Conservation (phyloP, 2,329 filamentous ascomycete species). For the Curvularia hawaiiensis region DNA sequence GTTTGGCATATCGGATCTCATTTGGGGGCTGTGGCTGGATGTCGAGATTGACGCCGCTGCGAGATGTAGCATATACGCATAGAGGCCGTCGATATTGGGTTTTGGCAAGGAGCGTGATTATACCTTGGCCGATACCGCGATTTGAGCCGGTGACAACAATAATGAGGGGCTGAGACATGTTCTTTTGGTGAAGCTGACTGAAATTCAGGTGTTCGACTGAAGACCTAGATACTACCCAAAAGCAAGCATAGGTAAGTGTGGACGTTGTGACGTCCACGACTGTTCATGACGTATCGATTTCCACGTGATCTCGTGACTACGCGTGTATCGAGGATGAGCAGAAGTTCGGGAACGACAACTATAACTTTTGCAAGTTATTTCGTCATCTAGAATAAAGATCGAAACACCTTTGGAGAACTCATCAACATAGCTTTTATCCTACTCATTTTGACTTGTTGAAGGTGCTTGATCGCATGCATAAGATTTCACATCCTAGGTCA, state of each 20-base stretch:
- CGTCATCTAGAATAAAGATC: too few relatives aligned
- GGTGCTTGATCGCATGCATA: neutral
- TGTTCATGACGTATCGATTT: constrained; percentile 10
- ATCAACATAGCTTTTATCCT: neutral
- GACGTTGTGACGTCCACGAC: constrained; percentile 9
- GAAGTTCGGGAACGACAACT: neutral
- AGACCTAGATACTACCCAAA: neutral
- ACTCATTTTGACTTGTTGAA: neutral
- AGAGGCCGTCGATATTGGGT: constrained; percentile 19
- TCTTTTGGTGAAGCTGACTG: neutral
- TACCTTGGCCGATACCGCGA: constrained; percentile 31
- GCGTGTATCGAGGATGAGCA: neutral
- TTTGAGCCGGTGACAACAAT: constrained; percentile 33
- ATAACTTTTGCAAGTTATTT: neutral
- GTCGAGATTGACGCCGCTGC: constrained; percentile 19
- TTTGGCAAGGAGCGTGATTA: constrained; percentile 25
- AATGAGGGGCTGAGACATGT: constrained; percentile 21
- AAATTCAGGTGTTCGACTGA: too few relatives aligned
- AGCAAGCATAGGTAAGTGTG: neutral
- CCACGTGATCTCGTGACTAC: neutral
- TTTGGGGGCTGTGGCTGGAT: constrained; percentile 14
- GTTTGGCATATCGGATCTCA: constrained; percentile 18
- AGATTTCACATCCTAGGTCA: too few relatives aligned
- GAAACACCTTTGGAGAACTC: neutral
- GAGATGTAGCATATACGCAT: constrained; percentile 29